phyloP scores from a whole-genome alignment of 805 yeast species.

The Myxozyma melibiosi region DNA sequence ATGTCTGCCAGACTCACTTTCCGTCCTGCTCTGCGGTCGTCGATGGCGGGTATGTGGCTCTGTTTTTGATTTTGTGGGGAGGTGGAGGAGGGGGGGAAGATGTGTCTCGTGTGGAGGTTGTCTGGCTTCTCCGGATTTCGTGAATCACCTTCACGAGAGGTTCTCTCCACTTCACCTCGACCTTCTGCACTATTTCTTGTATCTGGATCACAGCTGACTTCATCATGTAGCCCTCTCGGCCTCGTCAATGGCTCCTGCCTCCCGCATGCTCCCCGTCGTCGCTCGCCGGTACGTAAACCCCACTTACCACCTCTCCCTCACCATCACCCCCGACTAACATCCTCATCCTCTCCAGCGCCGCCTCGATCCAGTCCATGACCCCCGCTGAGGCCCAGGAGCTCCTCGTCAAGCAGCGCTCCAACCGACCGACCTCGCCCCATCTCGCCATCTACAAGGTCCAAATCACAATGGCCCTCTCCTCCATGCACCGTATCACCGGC shows the following conservation, averaged over 20 bases:
- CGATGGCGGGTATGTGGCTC: conserved; percentile 10
- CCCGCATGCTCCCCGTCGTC: conserved; percentile 14
- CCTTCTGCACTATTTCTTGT: background rate
- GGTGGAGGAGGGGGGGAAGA: background rate
- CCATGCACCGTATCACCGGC: conserved; percentile 86
- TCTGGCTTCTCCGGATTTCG: background rate
- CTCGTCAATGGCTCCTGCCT: conserved; percentile 8
- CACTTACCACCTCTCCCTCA: background rate
- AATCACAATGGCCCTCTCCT: conserved; percentile 78
- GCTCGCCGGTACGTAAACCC: conserved; percentile 14
- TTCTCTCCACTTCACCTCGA: no score
- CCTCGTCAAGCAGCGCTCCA: conserved; percentile 76
- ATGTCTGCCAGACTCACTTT: conserved; percentile 9
- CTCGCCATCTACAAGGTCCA: conserved; percentile 89
- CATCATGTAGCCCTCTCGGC: background rate
- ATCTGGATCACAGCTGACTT: background rate
- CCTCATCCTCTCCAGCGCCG: conserved; percentile 3
- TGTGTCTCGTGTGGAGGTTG: background rate
- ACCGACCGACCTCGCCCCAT: conserved; percentile 92
- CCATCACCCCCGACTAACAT: background rate
- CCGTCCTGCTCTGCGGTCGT: conserved; percentile 16
- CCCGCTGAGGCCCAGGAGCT: conserved; percentile 66
- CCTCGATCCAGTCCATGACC: conserved; percentile 54
- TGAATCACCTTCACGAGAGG: background rate
- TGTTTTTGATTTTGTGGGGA: background rate